Conservation (phyloP, 306 rosid genomes). For the Cyclanthera cordifolia region DNA sequence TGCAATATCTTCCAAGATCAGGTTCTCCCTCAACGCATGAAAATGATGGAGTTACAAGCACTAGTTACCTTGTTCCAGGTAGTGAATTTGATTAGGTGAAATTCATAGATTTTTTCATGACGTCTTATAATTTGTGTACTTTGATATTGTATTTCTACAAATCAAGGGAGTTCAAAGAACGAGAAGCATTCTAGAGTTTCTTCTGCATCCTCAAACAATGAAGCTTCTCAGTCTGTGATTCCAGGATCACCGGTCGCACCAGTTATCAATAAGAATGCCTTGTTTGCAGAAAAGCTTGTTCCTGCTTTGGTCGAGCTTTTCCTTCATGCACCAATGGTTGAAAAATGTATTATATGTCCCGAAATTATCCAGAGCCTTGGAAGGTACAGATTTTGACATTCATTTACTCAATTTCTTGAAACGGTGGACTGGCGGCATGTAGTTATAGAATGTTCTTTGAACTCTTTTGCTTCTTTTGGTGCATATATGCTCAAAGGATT, state of each 20-base stretch:
- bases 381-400: conserved; percentile 47
- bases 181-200: conserved; percentile 45
- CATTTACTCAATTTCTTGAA: conserved; percentile 14
- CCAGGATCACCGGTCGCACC: conserved; percentile 35
- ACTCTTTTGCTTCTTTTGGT: not conserved
- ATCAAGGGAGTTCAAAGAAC: conserved; percentile 22
- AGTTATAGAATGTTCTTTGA: not conserved
- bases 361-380: conserved; percentile 86
- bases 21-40: conserved; percentile 41
- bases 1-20: conserved; percentile 73
- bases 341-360: conserved; percentile 68
- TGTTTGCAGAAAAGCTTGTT: conserved; percentile 80
- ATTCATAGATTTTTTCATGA: conserved; percentile 20
- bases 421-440: not conserved
- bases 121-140: conserved; percentile 14
- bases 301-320: conserved; percentile 79
- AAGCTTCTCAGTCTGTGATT: conserved; percentile 33
- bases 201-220: conserved; percentile 32
- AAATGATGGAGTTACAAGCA: conserved; percentile 43
- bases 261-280: conserved; percentile 44
- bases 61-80: conserved; percentile 38
- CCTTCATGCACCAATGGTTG: conserved; percentile 61
- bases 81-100: conserved; percentile 17
- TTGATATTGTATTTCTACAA: conserved; percentile 34
- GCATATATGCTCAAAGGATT: not conserved